A percentile compares a stretch with the other conserved stretches of the same genome.
phyloP scores from a whole-genome alignment of 345 rosid species.

The Brassica carinata region DNA sequence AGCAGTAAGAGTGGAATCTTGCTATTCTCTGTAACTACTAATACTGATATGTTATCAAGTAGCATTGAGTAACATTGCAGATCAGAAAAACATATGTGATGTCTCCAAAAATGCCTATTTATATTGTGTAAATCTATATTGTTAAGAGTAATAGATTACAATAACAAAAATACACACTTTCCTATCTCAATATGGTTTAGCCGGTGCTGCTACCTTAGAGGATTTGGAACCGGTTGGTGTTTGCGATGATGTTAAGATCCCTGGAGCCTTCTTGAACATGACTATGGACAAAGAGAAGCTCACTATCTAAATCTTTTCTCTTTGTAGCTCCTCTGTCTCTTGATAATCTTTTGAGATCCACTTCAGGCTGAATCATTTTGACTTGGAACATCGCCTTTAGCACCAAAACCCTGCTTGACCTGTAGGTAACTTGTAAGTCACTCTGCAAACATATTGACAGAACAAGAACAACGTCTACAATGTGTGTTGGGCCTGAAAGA shows the following conservation, averaged over 20 bases:
- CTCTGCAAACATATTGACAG: constrained; percentile 88
- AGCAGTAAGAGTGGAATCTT: neutral
- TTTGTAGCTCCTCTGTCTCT: constrained; percentile 64
- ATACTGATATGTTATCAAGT: neutral
- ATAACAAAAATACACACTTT: neutral
- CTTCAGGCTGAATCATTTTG: constrained; percentile 64
- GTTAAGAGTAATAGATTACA: constrained; percentile 20
- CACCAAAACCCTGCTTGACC: constrained; percentile 45
- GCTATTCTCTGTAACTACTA: constrained; percentile 10
- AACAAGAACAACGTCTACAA: constrained; percentile 74
- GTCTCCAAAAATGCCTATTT: neutral
- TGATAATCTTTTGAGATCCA: constrained; percentile 65
- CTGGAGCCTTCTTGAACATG: constrained; percentile 51
- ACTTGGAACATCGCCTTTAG: constrained; percentile 57
- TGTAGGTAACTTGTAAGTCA: constrained; percentile 45
- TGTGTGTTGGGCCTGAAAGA: constrained; percentile 74
- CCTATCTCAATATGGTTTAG: constrained; percentile 32
- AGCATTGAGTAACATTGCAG: neutral
- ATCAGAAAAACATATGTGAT: neutral
- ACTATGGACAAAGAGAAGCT: constrained; percentile 13
- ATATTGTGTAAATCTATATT: constrained; percentile 2
- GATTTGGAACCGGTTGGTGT: constrained; percentile 81
- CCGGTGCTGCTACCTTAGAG: constrained; percentile 69
- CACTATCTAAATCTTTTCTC: constrained; percentile 69
- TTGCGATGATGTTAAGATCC: constrained; percentile 53